A percentile compares a stretch with the other conserved stretches of the same genome.
Evolutionary conservation across 2,329 filamentous ascomycete species (phyloP).

Genomic region (Alternaria sp.): DNA sequence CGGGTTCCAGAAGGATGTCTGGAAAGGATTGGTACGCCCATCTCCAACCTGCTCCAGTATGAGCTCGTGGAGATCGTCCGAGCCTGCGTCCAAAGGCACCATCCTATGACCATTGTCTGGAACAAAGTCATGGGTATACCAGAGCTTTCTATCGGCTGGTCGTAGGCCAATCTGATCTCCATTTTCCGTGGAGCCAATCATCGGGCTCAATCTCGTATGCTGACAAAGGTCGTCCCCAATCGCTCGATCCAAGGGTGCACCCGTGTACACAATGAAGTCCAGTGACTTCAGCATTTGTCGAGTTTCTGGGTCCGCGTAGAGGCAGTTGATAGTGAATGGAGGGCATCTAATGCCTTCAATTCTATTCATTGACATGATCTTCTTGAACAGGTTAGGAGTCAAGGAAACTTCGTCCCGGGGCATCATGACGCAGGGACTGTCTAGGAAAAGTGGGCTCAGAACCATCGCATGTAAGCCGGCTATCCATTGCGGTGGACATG

Average conservation of each 20-base stretch:
- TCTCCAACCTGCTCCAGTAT: not conserved
- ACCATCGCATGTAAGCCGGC: constrained; percentile 17
- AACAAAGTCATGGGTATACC: constrained; percentile 23
- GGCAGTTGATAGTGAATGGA: not conserved
- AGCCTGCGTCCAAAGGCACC: constrained; percentile 15
- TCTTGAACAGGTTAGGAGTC: constrained; percentile 13
- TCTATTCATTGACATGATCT: not conserved
- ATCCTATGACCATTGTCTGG: constrained; percentile 21
- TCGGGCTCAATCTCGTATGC: constrained; percentile 12
- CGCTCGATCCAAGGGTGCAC: constrained; percentile 17
- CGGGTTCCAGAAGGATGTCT: constrained; percentile 32
- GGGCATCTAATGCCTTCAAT: not conserved
- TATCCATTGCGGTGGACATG: constrained; percentile 27
- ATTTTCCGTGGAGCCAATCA: constrained; percentile 28
- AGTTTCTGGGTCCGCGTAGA: constrained; percentile 11
- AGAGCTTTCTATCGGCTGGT: constrained; percentile 18
- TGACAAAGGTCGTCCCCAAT: constrained; percentile 23
- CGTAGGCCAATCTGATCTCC: constrained; percentile 15
- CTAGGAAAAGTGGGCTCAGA: constrained; percentile 9
- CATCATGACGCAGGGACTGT: constrained; percentile 13
- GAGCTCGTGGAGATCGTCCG: constrained; percentile 40
- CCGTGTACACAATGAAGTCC: constrained; percentile 16
- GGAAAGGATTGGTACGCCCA: not conserved
- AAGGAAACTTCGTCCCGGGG: constrained; percentile 7
- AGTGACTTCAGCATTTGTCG: constrained; percentile 19